Evolutionary conservation across 2,329 filamentous ascomycete species (phyloP), one percentile per base, ranked within the genome.

Genomic region (Sarocladium kiliense): DNA sequence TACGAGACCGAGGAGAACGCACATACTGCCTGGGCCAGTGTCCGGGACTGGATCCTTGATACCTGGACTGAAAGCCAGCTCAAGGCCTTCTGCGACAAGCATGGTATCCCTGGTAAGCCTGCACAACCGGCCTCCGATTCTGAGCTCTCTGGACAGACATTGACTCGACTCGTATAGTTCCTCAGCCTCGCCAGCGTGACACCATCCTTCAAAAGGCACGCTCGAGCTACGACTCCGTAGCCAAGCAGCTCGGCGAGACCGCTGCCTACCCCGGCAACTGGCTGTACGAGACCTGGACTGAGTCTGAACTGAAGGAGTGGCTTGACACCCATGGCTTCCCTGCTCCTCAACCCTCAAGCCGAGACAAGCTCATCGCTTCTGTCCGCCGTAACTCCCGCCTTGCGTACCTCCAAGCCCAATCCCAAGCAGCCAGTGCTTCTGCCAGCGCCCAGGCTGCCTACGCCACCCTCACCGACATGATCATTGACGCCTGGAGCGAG

Each of bases 21-120:
- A 37, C 82, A 88, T 58, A 78, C 87, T 45, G 85, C 88, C 23
- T 92, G 89, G 74, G 69, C 74, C 51, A 87, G 77, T 63, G 83
- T 90, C 49, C 90, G 88, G 71, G 87, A 93, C 64, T 97, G 94
- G 94, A 88, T 97, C 62, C 87, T 97, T 66, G 91, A 97, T 68
- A 94, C 89, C 57, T 97, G 92, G 90, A 86, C 88, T 61, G 93
- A 97, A 56, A 97, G 91, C 61, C 87, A 95, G 69, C 80, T 99
- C 62, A 97, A 97, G 79, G 76, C 89, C 1, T 97, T 97, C 74
- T 87, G 91, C 60, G 93, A 97, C 71, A 88, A 87, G 70, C 83
- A 97, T 71, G 82, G 82, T 60, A 91, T 99, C 64, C 89, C 91
- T 56, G 78, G 79, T 81, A 71, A 41, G 71, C 59, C 3, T 14